phyloP scores from a whole-genome alignment of 2,329 filamentous ascomycete species.

The Arthrobotrys pseudoclavata region DNA sequence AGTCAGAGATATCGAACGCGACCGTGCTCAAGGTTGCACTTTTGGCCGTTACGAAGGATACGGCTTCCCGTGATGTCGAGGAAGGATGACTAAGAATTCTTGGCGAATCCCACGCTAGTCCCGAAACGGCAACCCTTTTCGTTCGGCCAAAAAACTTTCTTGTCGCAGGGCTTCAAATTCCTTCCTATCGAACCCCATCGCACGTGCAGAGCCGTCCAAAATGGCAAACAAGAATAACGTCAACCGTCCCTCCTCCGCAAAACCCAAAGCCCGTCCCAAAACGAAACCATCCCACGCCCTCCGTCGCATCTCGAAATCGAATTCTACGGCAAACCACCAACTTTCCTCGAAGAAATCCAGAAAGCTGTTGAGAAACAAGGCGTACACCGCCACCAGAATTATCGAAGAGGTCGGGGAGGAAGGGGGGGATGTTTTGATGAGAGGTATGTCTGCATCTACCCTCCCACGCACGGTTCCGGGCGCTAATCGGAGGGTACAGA shows the following conservation, averaged over 20 bases:
- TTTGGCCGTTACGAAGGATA: constrained; percentile 13
- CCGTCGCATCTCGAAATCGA: constrained; percentile 43
- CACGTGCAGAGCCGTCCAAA: not conserved
- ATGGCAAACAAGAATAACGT: constrained; percentile 59
- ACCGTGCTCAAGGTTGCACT: constrained; percentile 7
- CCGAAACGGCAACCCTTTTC: not conserved
- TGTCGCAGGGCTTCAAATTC: too few species aligned
- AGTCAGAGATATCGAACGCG: constrained; percentile 18
- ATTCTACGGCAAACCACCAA: constrained; percentile 37
- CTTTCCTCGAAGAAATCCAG: constrained; percentile 53
- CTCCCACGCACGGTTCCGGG: too few species aligned
- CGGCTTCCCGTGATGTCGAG: constrained; percentile 37
- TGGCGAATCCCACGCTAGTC: not conserved
- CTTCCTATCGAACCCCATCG: too few species aligned
- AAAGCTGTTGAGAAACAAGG: constrained; percentile 51
- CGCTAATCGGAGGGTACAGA: constrained; percentile 24
- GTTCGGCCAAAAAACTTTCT: not conserved
- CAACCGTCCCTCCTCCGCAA: constrained; percentile 39
- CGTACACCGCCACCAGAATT: constrained; percentile 49
- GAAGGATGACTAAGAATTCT: constrained; percentile 13
- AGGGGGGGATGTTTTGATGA: constrained; percentile 47
- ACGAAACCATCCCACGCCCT: constrained; percentile 46
- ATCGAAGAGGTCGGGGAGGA: constrained; percentile 42
- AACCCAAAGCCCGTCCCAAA: constrained; percentile 42
- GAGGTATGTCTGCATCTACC: constrained; percentile 2